phyloP scores from a whole-genome alignment of 2,329 filamentous ascomycete genomes.

The Raffaelea albimanens region DNA sequence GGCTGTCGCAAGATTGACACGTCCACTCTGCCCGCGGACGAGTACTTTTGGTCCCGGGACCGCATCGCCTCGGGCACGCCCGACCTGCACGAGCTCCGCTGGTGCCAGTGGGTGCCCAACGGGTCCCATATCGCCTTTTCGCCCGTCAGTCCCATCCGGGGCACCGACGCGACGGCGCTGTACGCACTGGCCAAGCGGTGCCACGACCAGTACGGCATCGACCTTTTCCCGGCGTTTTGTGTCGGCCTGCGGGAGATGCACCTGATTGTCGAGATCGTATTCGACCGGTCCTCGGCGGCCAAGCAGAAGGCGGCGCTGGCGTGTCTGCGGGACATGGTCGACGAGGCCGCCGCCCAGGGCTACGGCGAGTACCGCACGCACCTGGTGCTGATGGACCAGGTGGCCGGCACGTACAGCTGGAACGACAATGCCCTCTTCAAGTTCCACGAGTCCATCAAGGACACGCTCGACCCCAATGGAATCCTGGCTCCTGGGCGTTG shows the following conservation, averaged over 20 bases:
- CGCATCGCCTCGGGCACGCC: conserved; percentile 6
- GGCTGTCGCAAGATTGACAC: conserved; percentile 21
- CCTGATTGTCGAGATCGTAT: conserved; percentile 25
- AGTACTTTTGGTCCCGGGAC: conserved; percentile 14
- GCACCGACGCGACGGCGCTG: conserved; percentile 28
- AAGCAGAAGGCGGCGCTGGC: conserved; percentile 15
- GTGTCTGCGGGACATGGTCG: conserved; percentile 22
- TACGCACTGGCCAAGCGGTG: conserved; percentile 24
- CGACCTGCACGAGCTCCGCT: conserved; percentile 24
- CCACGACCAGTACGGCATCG: conserved; percentile 25
- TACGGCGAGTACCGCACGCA: conserved; percentile 36
- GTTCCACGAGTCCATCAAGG: conserved; percentile 31
- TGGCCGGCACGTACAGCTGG: conserved; percentile 31
- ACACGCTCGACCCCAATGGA: conserved; percentile 29
- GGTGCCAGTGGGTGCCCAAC: conserved; percentile 32
- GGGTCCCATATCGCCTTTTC: conserved; percentile 32
- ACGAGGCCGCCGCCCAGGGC: conserved; percentile 27
- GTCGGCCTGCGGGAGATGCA: conserved; percentile 26
- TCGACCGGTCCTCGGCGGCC: conserved; percentile 17
- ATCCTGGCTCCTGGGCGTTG: conserved; percentile 22
- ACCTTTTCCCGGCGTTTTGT: conserved; percentile 29
- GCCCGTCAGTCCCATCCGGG: conserved; percentile 33
- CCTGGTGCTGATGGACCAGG: conserved; percentile 33
- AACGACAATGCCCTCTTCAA: conserved; percentile 29
- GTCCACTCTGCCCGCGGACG: conserved; percentile 10